These are phyloP conservation scores for Blakeslea trispora DNA, from an alignment of 371 early-diverging fungal species.

Conservation along the genomic window DNA sequence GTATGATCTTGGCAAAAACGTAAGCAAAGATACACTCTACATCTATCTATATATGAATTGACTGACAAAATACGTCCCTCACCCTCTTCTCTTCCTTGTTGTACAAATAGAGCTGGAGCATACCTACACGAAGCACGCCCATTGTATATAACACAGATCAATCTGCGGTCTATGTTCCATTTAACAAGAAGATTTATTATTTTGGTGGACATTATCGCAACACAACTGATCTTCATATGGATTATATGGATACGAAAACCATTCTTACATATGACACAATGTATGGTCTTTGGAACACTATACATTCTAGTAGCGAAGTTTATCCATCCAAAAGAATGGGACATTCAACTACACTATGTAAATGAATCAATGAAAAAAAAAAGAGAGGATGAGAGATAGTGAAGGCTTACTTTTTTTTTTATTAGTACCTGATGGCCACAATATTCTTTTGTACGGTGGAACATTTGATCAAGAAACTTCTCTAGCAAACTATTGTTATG, in stretches of 20 bases:
- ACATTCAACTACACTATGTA: conserved; percentile 10
- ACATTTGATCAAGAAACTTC: neutral
- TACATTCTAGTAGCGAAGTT: neutral
- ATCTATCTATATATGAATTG: too few relatives aligned
- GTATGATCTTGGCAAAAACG: neutral
- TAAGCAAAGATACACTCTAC: neutral
- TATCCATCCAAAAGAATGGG: neutral
- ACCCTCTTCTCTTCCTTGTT: too few relatives aligned
- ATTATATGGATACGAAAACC: too few relatives aligned
- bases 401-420: too few relatives aligned
- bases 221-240: neutral
- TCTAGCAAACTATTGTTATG: conserved; percentile 9
- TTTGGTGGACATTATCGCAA: conserved; percentile 9
- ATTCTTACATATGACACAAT: conserved; percentile 5
- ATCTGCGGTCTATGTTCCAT: conserved; percentile 1
- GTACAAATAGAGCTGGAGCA: conserved; percentile 5
- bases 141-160: neutral
- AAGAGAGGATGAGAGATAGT: too few relatives aligned
- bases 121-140: neutral
- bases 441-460: conserved; percentile 9
- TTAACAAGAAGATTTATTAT: conserved; percentile 2
- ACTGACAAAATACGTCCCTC: too few relatives aligned
- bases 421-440: conserved; percentile 5
- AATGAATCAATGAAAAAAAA: neutral
- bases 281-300: neutral